A percentile compares a stretch with the other conserved stretches of the same genome.
Evolutionary conservation across 1,139 yeast species (phyloP).

Genomic region (Insectozyma bohioensis): DNA sequence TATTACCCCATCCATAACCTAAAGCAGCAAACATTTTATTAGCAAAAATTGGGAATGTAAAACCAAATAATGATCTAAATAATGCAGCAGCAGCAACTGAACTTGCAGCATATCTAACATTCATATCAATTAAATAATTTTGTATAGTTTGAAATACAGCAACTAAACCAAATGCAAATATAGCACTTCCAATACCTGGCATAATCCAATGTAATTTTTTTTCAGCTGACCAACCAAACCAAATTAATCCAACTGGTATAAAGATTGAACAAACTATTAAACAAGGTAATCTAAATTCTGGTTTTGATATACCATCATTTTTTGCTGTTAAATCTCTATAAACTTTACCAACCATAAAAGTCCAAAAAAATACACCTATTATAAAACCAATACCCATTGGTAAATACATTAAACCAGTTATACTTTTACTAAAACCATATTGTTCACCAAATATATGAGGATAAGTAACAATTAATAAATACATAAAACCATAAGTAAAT

Average conservation of each 20-base stretch:
- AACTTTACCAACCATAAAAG: slow-evolving; percentile 30
- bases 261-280: slow-evolving; percentile 35
- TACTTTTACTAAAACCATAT: slow-evolving; percentile 36
- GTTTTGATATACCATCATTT: slow-evolving; percentile 40
- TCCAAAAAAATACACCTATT: slow-evolving; percentile 43
- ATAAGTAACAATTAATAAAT: slow-evolving; percentile 46
- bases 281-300: slow-evolving; percentile 46
- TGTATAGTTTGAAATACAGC: slow-evolving; percentile 47
- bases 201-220: slow-evolving; percentile 44
- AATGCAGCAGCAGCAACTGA: slow-evolving; percentile 51
- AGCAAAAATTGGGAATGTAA: slow-evolving; percentile 45
- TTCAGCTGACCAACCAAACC: slow-evolving; percentile 51
- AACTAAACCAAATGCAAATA: slow-evolving; percentile 45
- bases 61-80: slow-evolving; percentile 44
- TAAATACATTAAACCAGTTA: slow-evolving; percentile 43
- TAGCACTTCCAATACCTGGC: slow-evolving; percentile 45
- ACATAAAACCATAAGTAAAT: slow-evolving; percentile 48
- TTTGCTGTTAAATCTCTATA: slow-evolving; percentile 28
- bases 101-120: slow-evolving; percentile 43
- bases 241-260: slow-evolving; percentile 42
- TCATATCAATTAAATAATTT: slow-evolving; percentile 47
- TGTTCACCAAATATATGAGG: slow-evolving; percentile 34
- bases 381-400: slow-evolving; percentile 48
- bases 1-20: slow-evolving; percentile 49
- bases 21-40: slow-evolving; percentile 36